A percentile compares a stretch with the other conserved stretches of the same genome.
These are phyloP conservation scores for Blastobotrys raffinosifermentans DNA, from an alignment of 1,139 yeast species.

Conservation along the genomic window DNA sequence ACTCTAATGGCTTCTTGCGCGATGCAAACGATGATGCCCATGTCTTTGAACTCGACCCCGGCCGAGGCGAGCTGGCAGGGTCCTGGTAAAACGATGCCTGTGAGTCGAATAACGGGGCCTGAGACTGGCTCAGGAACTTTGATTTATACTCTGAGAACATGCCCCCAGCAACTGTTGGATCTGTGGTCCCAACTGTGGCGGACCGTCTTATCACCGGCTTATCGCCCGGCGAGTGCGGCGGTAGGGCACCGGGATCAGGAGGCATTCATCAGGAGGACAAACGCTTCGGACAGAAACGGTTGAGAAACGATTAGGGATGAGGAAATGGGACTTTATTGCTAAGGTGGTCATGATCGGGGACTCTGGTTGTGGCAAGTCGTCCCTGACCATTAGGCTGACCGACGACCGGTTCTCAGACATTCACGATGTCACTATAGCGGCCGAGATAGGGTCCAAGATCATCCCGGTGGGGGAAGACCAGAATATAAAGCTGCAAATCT, in stretches of 20 bases:
- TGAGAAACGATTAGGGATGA: too few relatives aligned
- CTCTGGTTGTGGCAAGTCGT: constrained; percentile 35
- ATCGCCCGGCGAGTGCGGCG: too few relatives aligned
- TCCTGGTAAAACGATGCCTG: neutral
- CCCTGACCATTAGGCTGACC: constrained; percentile 33
- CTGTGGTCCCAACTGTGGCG: too few relatives aligned
- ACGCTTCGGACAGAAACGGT: too few relatives aligned
- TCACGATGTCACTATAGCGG: constrained; percentile 36
- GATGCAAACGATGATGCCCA: constrained; percentile 24
- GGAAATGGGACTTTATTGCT: constrained; percentile 25
- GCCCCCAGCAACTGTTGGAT: constrained; percentile 1
- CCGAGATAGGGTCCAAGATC: constrained; percentile 35
- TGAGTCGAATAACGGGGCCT: constrained; percentile 11
- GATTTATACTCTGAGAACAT: constrained; percentile 25
- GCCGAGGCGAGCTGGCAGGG: too few relatives aligned
- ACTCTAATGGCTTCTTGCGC: constrained; percentile 6
- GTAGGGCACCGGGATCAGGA: too few relatives aligned
- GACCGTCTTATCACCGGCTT: too few relatives aligned
- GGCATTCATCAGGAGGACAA: too few relatives aligned
- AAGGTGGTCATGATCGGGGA: constrained; percentile 27
- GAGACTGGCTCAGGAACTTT: constrained; percentile 35
- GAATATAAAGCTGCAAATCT: constrained; percentile 24
- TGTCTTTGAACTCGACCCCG: constrained; percentile 6
- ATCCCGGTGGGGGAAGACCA: constrained; percentile 23
- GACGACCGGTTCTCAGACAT: constrained; percentile 33